phyloP scores from a whole-genome alignment of 495 filamentous ascomycete genomes.

The Xylaria scruposa region DNA sequence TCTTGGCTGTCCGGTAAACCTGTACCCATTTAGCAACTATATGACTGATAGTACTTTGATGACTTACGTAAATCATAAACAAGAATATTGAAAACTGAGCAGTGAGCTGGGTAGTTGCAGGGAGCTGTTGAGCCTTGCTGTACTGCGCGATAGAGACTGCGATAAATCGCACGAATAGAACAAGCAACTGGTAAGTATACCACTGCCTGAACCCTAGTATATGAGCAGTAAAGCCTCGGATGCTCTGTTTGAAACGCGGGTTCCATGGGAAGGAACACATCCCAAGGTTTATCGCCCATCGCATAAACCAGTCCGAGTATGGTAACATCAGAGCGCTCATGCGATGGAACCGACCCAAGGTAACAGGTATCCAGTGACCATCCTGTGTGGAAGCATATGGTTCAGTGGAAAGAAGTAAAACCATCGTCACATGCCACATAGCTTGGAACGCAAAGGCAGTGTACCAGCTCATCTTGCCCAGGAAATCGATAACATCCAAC shows the following conservation, averaged over 20 bases:
- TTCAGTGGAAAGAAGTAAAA: conserved; percentile 34
- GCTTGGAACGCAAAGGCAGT: conserved; percentile 60
- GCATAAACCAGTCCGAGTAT: conserved; percentile 45
- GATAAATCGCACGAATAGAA: conserved; percentile 62
- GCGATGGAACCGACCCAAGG: conserved; percentile 44
- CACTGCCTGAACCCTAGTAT: conserved; percentile 70
- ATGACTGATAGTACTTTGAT: neutral
- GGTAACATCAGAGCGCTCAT: conserved; percentile 35
- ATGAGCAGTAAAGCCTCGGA: conserved; percentile 67
- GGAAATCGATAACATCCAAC: conserved; percentile 59
- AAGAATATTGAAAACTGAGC: conserved; percentile 64
- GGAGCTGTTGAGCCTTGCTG: conserved; percentile 47
- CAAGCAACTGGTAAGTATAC: conserved; percentile 71
- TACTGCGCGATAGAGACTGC: conserved; percentile 58
- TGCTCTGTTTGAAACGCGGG: conserved; percentile 67
- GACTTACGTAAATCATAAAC: conserved; percentile 63
- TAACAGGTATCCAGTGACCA: conserved; percentile 33
- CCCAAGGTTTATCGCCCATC: conserved; percentile 58
- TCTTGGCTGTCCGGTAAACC: conserved; percentile 55
- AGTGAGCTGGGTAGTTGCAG: conserved; percentile 49
- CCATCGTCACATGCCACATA: conserved; percentile 55
- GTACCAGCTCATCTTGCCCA: conserved; percentile 58
- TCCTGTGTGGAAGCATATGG: conserved; percentile 23
- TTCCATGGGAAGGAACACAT: conserved; percentile 78
- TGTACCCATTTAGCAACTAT: conserved; percentile 42